A percentile compares a stretch with the other conserved stretches of the same genome.
Evolutionary conservation across 768 basidiomycete genomes (phyloP).

Genomic region (Heimioporus sp.): DNA sequence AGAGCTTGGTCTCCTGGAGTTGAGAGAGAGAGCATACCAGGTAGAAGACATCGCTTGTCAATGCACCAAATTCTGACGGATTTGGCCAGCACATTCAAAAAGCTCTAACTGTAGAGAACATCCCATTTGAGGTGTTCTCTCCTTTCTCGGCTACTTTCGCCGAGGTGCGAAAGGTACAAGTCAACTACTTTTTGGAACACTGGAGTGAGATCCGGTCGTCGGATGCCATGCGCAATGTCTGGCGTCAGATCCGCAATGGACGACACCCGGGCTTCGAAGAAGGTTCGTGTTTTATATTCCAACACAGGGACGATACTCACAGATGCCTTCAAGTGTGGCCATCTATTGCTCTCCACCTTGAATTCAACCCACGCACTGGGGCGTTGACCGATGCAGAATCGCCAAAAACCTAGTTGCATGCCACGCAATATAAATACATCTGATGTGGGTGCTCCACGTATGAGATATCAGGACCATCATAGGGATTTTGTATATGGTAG

Average conservation of each 20-base stretch:
- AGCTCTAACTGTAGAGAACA: constrained; percentile 74
- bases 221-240: constrained; percentile 79
- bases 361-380: constrained; percentile 48
- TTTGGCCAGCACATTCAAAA: constrained; percentile 65
- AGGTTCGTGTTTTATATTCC: constrained; percentile 40
- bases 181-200: constrained; percentile 75
- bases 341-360: constrained; percentile 57
- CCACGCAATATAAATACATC: not conserved
- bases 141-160: constrained; percentile 81
- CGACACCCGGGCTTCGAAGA: constrained; percentile 88
- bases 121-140: constrained; percentile 84
- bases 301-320: constrained; percentile 8
- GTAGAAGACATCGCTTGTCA: constrained; percentile 13
- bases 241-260: constrained; percentile 82
- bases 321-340: constrained; percentile 54
- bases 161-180: constrained; percentile 78
- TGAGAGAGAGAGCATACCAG: constrained; percentile 72
- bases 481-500: constrained; percentile 2
- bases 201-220: constrained; percentile 84
- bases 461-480: constrained; percentile 9
- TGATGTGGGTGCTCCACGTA: constrained; percentile 1
- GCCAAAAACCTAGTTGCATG: constrained; percentile 12
- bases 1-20: constrained; percentile 71
- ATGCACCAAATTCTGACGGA: constrained; percentile 1
- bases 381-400: constrained; percentile 19